Base-by-base conservation (phyloP, 371 early-diverging fungal genomes). In the Cokeromyces recurvatus region DNA sequence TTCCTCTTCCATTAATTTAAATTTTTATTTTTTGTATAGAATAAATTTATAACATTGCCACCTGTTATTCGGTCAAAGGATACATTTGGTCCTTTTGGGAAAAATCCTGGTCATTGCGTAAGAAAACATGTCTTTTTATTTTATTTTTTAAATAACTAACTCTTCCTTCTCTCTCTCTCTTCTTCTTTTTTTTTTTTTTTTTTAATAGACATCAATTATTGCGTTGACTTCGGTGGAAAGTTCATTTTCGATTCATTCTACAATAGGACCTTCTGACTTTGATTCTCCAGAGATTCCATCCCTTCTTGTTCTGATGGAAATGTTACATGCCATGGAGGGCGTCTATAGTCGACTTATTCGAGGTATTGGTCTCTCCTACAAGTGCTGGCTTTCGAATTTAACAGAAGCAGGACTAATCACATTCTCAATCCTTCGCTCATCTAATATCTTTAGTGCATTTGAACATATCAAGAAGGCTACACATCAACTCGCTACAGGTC, bases 301-400 rank as follows among this genome's bases (percentile, higher is more conserved):
- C 7, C 46, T 78, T 16, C 24, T 77, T 37, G 74, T 79, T 14
- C 61, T 79, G 22, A 68, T 63, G 31, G 80, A 79, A 47, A 59
- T 74, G 41, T 27, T 77, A 38, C 62, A 74, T 43, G 71, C 71
- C 1, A 66, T 70, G 37, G 78, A 79, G 46, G 78, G 78, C 14
- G 52, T 74, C 2, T 79, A 77, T 48, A 77, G 73, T 64, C 63
- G 74, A 41, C 56, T 70, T 39, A 66, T 81, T n/a, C 74, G 81
- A 38, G 81, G 81, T 20, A 61, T 66, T 3, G 81, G 81, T 3
- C 59, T 78, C 5, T 78, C 79, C 12, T 81, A 81, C 48, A 59
- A 68, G 15, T 69, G 67, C 31, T 59, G 51, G 48, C 29, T 81
- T 16, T 53, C 51, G 3, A 61, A 61, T 19, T 38, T 65, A 38